These are phyloP conservation scores for Tetracladium marchalianum DNA, from an alignment of 495 filamentous ascomycete species.

Conservation along the genomic window DNA sequence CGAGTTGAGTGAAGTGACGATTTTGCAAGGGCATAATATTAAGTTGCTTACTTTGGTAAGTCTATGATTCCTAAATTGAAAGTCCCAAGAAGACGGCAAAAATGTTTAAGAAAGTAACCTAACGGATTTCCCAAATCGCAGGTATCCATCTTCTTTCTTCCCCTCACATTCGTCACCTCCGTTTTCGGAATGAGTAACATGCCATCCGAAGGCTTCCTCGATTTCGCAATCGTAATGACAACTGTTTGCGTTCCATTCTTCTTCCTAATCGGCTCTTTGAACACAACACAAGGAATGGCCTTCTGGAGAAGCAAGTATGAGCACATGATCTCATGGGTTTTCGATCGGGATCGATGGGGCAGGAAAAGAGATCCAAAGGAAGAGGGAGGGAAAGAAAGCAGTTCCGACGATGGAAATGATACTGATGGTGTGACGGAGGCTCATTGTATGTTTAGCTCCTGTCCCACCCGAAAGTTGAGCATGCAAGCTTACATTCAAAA, in stretches of 20 bases:
- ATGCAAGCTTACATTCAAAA: no score
- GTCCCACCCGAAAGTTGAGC: no score
- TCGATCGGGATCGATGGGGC: no score
- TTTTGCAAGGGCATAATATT: constrained; percentile 33
- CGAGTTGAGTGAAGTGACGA: constrained; percentile 20
- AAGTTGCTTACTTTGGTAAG: constrained; percentile 33
- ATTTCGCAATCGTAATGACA: constrained; percentile 28
- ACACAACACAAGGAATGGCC: constrained; percentile 15
- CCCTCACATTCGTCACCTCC: constrained; percentile 33
- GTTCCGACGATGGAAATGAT: no score
- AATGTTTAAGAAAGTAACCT: no score
- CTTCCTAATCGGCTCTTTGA: constrained; percentile 32
- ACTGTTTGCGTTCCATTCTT: constrained; percentile 35
- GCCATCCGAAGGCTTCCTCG: constrained; percentile 21
- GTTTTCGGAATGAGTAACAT: constrained; percentile 39
- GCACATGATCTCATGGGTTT: no score
- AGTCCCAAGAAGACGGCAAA: no score
- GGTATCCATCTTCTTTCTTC: constrained; percentile 38
- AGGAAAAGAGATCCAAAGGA: no score
- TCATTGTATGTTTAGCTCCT: no score
- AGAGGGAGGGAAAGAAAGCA: no score
- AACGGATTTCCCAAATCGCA: no score
- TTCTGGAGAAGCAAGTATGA: constrained; percentile 9
- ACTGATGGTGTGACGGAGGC: no score
- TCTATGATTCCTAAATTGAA: background rate